phyloP scores from a whole-genome alignment of 2,329 filamentous ascomycete species.

The Iodosphaeria phyllophila region DNA sequence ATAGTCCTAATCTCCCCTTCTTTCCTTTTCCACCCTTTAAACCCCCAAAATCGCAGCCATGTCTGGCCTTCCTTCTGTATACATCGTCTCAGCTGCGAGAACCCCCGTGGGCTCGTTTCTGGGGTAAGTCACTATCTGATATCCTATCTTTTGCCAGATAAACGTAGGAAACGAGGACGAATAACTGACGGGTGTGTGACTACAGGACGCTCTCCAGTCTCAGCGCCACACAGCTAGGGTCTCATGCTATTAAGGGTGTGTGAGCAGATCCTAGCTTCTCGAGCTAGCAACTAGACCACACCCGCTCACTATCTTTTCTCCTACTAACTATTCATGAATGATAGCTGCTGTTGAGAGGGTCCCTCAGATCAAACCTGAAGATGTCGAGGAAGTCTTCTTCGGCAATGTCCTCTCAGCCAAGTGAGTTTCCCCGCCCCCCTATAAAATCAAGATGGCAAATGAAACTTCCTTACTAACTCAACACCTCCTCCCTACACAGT shows the following conservation, averaged over 20 bases:
- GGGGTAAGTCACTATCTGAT: slow-evolving; percentile 58
- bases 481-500: slow-evolving; percentile 27
- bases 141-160: too few relatives aligned
- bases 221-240: slow-evolving; percentile 70
- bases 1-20: neutral
- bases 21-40: slow-evolving; percentile 1
- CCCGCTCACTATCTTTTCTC: too few relatives aligned
- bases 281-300: too few relatives aligned
- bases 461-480: too few relatives aligned
- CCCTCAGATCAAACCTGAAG: slow-evolving; percentile 67
- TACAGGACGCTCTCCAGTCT: slow-evolving; percentile 71
- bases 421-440: slow-evolving; percentile 37
- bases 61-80: slow-evolving; percentile 71
- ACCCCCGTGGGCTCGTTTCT: slow-evolving; percentile 91
- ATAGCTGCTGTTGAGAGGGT: slow-evolving; percentile 66
- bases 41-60: slow-evolving; percentile 27
- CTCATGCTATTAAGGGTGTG: slow-evolving; percentile 81
- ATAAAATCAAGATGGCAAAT: slow-evolving; percentile 2
- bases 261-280: slow-evolving; percentile 1
- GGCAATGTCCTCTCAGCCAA: slow-evolving; percentile 96
- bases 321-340: slow-evolving; percentile 1
- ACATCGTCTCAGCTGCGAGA: slow-evolving; percentile 82
- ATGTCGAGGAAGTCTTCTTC: slow-evolving; percentile 94
- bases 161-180: slow-evolving; percentile 5
- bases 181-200: slow-evolving; percentile 7